Evolutionary conservation across 202 grass and related monocot genomes (phyloP), one percentile per base, ranked within the genome.

Genomic region (Tripidium arundinaceum): DNA sequence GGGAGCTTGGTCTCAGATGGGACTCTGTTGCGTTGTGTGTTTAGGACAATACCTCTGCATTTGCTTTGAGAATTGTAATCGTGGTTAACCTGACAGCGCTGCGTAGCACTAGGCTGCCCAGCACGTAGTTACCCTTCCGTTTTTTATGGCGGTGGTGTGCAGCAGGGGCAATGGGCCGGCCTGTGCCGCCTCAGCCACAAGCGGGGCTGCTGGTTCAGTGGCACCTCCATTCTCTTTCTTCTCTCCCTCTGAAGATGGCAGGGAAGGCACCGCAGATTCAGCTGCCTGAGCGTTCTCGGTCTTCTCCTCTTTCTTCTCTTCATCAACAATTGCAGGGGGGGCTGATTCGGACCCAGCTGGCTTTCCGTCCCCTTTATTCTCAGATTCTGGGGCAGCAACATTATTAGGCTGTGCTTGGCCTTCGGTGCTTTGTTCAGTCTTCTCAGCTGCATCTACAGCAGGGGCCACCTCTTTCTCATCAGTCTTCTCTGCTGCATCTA

Each of bases 1-100:
- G 31, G 31, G 31, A 33, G 31, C 31, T 33, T 33, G 31, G n/a
- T 59, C 12, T 28, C 65, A 10, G 47, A 37, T 22, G 50, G 60
- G 41, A 38, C 18, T 6, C 27, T 58, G 61, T 37, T 13, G 10
- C 36, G 16, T 31, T 16, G 6, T 69, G 9, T 87, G 63, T 43
- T 72, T 72, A 87, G 79, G 73, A 83, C 45, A 64, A 60, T 68
- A 29, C 79, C n/a, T 21, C 7, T n/a, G 29, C 61, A 74, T 88
- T 84, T 88, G 81, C 76, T 88, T 84, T 84, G 63, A 75, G 13
- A 63, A 80, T 68, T 88, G 86, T 84, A 84, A 88, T 73, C 81
- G 69, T 88, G 76, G 60, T 76, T 71, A 70, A 75, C 55, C 76
- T 70, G 70, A 88, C 64, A 57, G 41, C 25, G 63, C 41, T 62